Evolutionary conservation across 352 stramenopile species (phyloP).

Genomic region (Globisporangium recalcitrans): DNA sequence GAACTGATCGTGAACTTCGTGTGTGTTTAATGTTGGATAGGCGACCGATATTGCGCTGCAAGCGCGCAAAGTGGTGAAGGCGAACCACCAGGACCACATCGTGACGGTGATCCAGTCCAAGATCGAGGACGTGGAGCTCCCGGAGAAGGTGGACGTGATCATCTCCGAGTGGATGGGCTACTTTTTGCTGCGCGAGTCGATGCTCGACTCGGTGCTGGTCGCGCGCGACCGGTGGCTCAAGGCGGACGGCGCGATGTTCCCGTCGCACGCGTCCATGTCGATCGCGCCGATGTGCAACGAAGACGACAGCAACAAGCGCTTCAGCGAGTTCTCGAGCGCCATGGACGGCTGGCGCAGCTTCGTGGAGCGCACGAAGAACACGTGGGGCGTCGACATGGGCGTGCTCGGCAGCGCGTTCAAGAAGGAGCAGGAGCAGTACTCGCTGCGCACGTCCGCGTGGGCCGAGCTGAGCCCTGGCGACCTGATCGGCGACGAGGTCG

Average conservation of each 20-base stretch:
- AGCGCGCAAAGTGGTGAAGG: conserved; percentile 93
- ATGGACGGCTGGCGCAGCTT: conserved; percentile 86
- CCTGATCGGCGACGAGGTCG: conserved; percentile 80
- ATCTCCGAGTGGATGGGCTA: conserved; percentile 99
- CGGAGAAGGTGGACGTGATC: conserved; percentile 99
- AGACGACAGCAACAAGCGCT: conserved; percentile 82
- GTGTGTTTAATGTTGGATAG: neutral
- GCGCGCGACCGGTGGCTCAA: conserved; percentile 97
- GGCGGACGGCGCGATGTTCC: conserved; percentile 96
- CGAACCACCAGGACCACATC: conserved; percentile 95
- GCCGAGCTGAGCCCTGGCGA: conserved; percentile 66
- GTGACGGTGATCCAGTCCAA: conserved; percentile 98
- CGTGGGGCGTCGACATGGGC: conserved; percentile 97
- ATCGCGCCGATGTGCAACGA: conserved; percentile 96
- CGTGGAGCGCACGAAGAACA: conserved; percentile 89
- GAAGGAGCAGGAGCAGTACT: conserved; percentile 88
- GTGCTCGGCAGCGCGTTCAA: conserved; percentile 85
- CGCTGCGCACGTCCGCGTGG: conserved; percentile 81
- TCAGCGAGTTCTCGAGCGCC: conserved; percentile 74
- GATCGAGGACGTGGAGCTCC: conserved; percentile 97
- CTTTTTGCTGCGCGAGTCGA: conserved; percentile 98
- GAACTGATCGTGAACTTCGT: neutral
- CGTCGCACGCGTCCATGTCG: conserved; percentile 97
- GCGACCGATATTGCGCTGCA: conserved; percentile 98
- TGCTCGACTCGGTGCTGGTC: conserved; percentile 98